Evolutionary conservation across 139 green algal species (phyloP), one percentile per base, ranked within the genome.

Genomic region (Gonium pectorale): DNA sequence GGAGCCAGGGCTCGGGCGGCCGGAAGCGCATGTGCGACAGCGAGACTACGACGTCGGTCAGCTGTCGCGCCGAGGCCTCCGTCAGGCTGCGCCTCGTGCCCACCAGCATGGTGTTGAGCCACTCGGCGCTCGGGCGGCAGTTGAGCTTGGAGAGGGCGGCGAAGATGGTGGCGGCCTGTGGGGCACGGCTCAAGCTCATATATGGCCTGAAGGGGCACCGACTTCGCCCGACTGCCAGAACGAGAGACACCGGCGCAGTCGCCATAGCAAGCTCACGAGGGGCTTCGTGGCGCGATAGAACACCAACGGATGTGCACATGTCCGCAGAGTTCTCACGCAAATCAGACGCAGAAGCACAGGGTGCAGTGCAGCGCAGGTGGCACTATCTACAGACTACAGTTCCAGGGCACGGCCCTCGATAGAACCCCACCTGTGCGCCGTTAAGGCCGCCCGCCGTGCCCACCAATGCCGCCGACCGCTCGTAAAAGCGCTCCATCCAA

Each of bases 1-100:
- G 77, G 62, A 90, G 52, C 89, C 85, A 92, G 6, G 41, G 67
- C 44, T 83, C 89, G 2, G 87, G 63, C 7, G 88, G 80, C 19
- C 85, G 71, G 59, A 88, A 78, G 54, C 68, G 69, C 21, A 92
- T 75, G 1, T 22, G 26, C 2, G 80, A 46, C 0, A 90, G 62
- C 17, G 74, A 31, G 35, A 26, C n/a, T 0, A 88, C 27, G 46
- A 88, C 38, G 5, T 63, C 26, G 5, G 84, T 75, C 44, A 87
- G 71, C 68, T 82, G 33, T 17, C 63, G 35, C 24, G 46, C 49
- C 7, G 44, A n/a, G 33, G 80, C 68, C 13, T 72, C 52, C 5
- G n/a, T 17, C 52, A 86, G 67, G 54, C 46, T 68, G 43, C 80
- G 80, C 5, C 69, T 67, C 31, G 80, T 80, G 67, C 56, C 80